Conservation (phyloP, 2,329 filamentous ascomycete species). For the Colletotrichum theobromicola region DNA sequence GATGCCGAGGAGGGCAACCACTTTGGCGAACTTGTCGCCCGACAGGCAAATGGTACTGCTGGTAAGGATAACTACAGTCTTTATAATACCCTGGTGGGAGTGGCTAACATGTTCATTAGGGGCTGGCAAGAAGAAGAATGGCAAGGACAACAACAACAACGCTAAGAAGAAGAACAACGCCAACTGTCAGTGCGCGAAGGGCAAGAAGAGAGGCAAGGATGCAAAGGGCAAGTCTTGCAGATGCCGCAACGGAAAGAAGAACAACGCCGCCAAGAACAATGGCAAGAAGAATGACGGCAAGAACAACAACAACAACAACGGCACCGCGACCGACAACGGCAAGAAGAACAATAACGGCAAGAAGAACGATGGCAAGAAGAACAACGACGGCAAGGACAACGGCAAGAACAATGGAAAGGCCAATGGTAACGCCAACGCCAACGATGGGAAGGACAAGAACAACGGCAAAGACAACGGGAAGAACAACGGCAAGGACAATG, state of each 20-base stretch:
- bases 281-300: neutral
- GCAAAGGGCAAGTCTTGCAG: constrained; percentile 1
- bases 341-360: neutral
- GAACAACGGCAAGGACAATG: neutral
- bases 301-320: neutral
- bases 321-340: neutral
- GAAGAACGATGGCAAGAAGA: neutral
- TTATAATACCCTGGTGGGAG: neutral
- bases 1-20: neutral
- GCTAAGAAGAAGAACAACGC: neutral
- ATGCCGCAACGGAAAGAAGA: neutral
- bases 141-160: neutral
- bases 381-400: neutral
- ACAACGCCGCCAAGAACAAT: neutral
- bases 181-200: constrained; percentile 1
- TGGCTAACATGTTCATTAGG: neutral
- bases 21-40: neutral
- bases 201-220: constrained; percentile 4
- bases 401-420: neutral
- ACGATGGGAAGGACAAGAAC: neutral
- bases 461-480: neutral
- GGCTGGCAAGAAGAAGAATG: neutral
- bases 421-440: neutral
- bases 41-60: neutral
- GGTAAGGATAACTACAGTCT: neutral